Evolutionary conservation across 1,284 basidiomycete genomes (phyloP).

Genomic region (Trametes polyzona): DNA sequence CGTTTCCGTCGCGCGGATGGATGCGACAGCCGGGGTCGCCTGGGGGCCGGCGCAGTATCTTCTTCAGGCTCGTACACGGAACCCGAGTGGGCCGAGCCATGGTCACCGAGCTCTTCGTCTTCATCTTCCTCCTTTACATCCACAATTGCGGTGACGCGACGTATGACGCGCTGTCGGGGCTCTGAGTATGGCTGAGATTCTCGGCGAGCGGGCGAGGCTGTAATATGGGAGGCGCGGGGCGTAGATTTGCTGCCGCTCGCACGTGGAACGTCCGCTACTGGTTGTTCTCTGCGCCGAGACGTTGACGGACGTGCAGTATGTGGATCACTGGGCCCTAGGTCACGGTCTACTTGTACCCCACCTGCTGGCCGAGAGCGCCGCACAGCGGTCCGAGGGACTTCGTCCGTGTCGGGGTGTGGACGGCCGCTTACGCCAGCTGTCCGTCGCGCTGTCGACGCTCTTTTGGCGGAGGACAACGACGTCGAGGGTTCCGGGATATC

Average conservation of each 20-base stretch:
- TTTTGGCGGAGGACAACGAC: slow-evolving; percentile 27
- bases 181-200: slow-evolving; percentile 8
- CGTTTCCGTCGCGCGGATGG: slow-evolving; percentile 4
- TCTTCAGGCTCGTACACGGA: slow-evolving; percentile 28
- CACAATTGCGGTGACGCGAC: slow-evolving; percentile 48
- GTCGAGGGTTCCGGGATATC: slow-evolving; percentile 25
- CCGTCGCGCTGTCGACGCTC: slow-evolving; percentile 27
- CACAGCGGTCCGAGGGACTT: slow-evolving; percentile 1
- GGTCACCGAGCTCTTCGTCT: slow-evolving; percentile 26
- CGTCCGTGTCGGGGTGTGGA: slow-evolving; percentile 1
- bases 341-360: background rate
- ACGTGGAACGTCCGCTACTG: background rate
- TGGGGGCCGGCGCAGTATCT: background rate
- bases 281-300: slow-evolving; percentile 12
- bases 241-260: slow-evolving; percentile 6
- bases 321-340: background rate
- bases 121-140: slow-evolving; percentile 50
- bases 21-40: slow-evolving; percentile 8
- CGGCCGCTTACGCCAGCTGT: slow-evolving; percentile 7
- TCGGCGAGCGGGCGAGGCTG: slow-evolving; percentile 5
- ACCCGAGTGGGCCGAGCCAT: slow-evolving; percentile 22
- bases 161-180: slow-evolving; percentile 37
- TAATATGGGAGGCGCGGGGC: slow-evolving; percentile 6
- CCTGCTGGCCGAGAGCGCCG: slow-evolving; percentile 5
- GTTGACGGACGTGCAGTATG: background rate